Conservation (phyloP, 2,329 filamentous ascomycete species). For the Clarireedia monteithiana region DNA sequence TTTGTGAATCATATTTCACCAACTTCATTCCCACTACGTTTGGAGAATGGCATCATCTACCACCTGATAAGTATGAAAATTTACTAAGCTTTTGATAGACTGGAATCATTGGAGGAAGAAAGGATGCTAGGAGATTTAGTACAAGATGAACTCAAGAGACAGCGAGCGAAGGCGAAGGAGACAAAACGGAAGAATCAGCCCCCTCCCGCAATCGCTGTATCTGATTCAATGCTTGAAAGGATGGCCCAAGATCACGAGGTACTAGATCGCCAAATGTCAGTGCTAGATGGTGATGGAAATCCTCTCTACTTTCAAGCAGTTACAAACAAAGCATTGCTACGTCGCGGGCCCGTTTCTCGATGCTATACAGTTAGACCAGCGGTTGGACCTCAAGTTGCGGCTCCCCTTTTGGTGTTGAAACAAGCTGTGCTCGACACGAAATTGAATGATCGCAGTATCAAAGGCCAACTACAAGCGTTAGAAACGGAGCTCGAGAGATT, state of each 20-base stretch:
- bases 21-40: too few relatives aligned
- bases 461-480: constrained; percentile 67
- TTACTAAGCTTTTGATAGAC: neutral
- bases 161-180: constrained; percentile 57
- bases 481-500: constrained; percentile 70
- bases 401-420: constrained; percentile 64
- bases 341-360: constrained; percentile 57
- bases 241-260: constrained; percentile 27
- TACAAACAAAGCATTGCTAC: constrained; percentile 58
- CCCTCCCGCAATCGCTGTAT: constrained; percentile 20
- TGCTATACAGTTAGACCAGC: constrained; percentile 68
- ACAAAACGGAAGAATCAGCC: constrained; percentile 52
- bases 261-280: constrained; percentile 57
- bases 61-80: neutral
- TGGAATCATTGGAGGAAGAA: constrained; percentile 29
- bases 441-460: constrained; percentile 52
- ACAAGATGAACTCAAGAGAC: constrained; percentile 62
- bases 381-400: constrained; percentile 40
- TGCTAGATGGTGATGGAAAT: constrained; percentile 57
- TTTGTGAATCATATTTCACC: too few relatives aligned
- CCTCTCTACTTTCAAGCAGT: constrained; percentile 63
- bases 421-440: constrained; percentile 53
- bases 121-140: constrained; percentile 63
- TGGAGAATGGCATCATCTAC: too few relatives aligned
- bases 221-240: constrained; percentile 17